These are phyloP conservation scores for Pseudevernia furfuracea DNA, from an alignment of 495 filamentous ascomycete genomes.

Conservation along the genomic window DNA sequence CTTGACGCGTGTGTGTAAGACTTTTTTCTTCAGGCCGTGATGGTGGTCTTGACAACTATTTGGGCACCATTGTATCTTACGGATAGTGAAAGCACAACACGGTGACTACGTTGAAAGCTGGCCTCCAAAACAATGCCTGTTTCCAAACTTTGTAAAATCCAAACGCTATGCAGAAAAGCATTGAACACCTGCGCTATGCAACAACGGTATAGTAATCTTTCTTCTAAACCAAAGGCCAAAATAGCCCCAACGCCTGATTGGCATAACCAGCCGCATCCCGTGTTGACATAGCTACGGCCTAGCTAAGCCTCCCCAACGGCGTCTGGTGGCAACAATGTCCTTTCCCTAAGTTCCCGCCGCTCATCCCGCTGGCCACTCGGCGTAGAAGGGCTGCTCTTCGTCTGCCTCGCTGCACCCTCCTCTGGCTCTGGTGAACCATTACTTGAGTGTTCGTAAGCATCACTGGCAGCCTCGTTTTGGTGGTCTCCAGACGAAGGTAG, in stretches of 20 bases:
- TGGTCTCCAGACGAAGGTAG: slow-evolving; percentile 2
- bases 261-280: neutral
- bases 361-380: slow-evolving; percentile 16
- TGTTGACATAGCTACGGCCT: neutral
- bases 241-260: neutral
- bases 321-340: neutral
- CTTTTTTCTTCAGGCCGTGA: neutral
- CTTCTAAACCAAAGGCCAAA: neutral
- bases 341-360: neutral
- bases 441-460: slow-evolving; percentile 4
- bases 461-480: neutral
- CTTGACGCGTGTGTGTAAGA: neutral
- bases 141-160: neutral
- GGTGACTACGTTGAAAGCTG: neutral
- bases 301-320: neutral
- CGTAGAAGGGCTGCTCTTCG: slow-evolving; percentile 23
- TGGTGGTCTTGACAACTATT: neutral
- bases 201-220: neutral
- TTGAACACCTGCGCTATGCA: neutral
- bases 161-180: neutral
- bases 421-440: slow-evolving; percentile 24
- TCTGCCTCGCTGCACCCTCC: slow-evolving; percentile 22
- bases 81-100: neutral
- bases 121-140: neutral
- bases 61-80: neutral